Conservation (phyloP, 202 grass and related monocot species). For the Panicum virgatum region DNA sequence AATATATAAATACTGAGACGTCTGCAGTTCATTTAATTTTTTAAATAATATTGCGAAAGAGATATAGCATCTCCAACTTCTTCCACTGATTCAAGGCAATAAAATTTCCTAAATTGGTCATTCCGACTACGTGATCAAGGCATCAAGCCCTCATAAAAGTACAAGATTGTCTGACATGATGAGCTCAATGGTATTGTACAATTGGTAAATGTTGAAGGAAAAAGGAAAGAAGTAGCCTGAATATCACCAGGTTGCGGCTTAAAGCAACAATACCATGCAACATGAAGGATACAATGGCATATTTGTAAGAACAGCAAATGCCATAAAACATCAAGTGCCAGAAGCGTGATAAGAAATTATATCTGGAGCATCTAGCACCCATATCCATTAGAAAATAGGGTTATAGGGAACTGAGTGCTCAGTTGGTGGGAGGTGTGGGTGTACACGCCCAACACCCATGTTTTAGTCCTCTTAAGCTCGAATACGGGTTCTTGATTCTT, state of each 20-base stretch:
- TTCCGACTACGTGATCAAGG: conserved; percentile 18
- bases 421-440: no score
- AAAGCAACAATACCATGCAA: conserved; percentile 9
- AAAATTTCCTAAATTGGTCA: not conserved
- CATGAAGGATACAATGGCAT: not conserved
- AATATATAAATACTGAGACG: conserved; percentile 31
- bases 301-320: not conserved
- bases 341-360: conserved; percentile 9
- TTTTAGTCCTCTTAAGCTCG: no score
- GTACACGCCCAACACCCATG: no score
- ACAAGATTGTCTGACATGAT: no score
- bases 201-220: conserved; percentile 15
- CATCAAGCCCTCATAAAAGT: not conserved
- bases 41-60: conserved; percentile 26
- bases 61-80: not conserved
- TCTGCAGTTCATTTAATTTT: not conserved
- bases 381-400: not conserved
- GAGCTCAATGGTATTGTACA: not conserved
- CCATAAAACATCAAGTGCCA: not conserved
- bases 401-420: no score
- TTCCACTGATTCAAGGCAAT: conserved; percentile 4
- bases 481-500: no score
- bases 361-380: not conserved
- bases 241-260: conserved; percentile 10
- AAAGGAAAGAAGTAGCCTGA: not conserved